Evolutionary conservation across 805 yeast species (phyloP).

Genomic region (Cyberlindnera sargentensis): DNA sequence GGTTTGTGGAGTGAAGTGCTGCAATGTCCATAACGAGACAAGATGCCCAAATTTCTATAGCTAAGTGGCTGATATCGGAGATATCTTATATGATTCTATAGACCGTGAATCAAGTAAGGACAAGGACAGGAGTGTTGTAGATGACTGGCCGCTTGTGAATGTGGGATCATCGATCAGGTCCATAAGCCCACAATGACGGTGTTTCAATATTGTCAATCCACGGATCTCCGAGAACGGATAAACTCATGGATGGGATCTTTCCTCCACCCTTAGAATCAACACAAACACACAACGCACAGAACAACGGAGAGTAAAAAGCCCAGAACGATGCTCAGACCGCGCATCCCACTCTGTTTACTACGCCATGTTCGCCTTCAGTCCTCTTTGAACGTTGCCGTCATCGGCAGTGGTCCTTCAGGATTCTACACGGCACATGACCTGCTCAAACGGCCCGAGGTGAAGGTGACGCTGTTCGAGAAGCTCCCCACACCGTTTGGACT

Average conservation of each 20-base stretch:
- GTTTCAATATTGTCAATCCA: too few relatives aligned
- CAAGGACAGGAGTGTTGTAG: too few relatives aligned
- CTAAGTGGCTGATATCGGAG: neutral
- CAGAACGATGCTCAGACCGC: constrained; percentile 1
- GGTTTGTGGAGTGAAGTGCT: constrained; percentile 36
- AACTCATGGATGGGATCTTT: too few relatives aligned
- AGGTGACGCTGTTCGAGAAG: constrained; percentile 72
- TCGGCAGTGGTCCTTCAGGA: constrained; percentile 97
- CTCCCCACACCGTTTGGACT: constrained; percentile 89
- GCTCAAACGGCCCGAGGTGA: constrained; percentile 37
- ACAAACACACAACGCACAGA: neutral
- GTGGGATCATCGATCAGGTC: too few relatives aligned
- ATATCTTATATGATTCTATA: neutral
- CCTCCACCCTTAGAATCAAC: too few relatives aligned
- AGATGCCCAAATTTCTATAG: constrained; percentile 30
- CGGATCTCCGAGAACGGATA: too few relatives aligned
- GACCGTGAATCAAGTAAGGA: too few relatives aligned
- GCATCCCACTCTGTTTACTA: neutral
- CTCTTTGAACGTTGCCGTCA: constrained; percentile 34
- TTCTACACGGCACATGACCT: constrained; percentile 81
- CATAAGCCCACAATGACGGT: too few relatives aligned
- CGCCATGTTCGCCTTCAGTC: constrained; percentile 3
- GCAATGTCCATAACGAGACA: constrained; percentile 35
- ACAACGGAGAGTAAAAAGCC: neutral
- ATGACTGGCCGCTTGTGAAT: too few relatives aligned